Evolutionary conservation across 1,284 basidiomycete genomes (phyloP), one percentile per base, ranked within the genome.

Genomic region (Moniliophthora roreri): DNA sequence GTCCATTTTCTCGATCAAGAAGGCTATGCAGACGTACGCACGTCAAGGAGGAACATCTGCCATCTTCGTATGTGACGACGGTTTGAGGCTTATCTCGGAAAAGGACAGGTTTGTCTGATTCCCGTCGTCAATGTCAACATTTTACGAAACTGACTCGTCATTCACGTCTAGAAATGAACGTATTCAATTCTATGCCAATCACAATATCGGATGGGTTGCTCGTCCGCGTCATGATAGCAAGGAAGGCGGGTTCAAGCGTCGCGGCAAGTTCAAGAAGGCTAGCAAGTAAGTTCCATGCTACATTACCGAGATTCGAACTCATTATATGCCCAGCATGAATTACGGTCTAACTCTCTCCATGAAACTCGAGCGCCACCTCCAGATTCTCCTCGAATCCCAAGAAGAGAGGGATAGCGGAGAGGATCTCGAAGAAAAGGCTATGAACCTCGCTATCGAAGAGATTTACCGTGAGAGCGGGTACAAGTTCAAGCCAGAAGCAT

Each of bases 191-290:
- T 56, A 56, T 35, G 82, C 87, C 20, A 84, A 86, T 48, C 89
- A 93, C 64, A 87, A 84, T 62, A 88, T 93, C 60, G 89, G 87
- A 34, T 93, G 88, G 82, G 87, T 93, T 52, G 86, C 91, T 16
- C 84, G 92, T 48, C 91, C 92, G 37, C 84, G 89, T 65, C 80
- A 84, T 61, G 68, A 66, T 34, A 69, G 70, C 60, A 65, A 64
- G 9, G 58, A 74, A 39, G 82, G 82, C 62, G 90, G 89, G 0
- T 94, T 85, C 74, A 78, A 82, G 54, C 88, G 93, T 52, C 87
- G 88, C 15, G 93, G 93, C 53, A 84, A 90, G 34, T 94, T 93
- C 78, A 93, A 94, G 77, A 94, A 94, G 70, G 91, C 90, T 0
- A 87, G 84, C 16, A 56, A 56, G 28, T 32, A 32, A 32, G 28